phyloP scores from a whole-genome alignment of 108 stramenopile genomes.

The Skeletonema potamos region DNA sequence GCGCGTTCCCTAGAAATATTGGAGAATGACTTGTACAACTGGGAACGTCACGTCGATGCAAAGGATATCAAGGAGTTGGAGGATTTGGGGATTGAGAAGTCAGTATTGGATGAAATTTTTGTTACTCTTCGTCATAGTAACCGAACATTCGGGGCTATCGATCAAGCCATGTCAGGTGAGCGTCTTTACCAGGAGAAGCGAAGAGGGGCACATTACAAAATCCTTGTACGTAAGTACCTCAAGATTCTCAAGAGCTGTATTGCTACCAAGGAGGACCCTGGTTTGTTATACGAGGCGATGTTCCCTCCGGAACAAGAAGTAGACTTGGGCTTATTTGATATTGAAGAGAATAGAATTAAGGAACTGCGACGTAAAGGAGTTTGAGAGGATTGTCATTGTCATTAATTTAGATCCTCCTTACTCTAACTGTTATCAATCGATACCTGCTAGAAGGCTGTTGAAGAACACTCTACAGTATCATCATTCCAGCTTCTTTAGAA shows the following conservation, averaged over 20 bases:
- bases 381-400: neutral
- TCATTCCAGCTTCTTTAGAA: no score
- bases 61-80: conserved; percentile 67
- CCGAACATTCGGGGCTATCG: conserved; percentile 63
- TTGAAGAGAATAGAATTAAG: conserved; percentile 52
- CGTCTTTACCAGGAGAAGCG: conserved; percentile 52
- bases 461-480: no score
- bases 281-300: conserved; percentile 66
- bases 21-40: conserved; percentile 68
- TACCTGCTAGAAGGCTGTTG: no score
- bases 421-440: no score
- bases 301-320: conserved; percentile 65
- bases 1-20: conserved; percentile 65
- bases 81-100: conserved; percentile 58
- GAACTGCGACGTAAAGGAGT: conserved; percentile 41
- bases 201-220: conserved; percentile 54
- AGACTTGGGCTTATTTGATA: conserved; percentile 67
- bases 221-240: conserved; percentile 45
- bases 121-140: conserved; percentile 72
- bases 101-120: conserved; percentile 64
- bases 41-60: conserved; percentile 81
- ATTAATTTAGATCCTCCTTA: neutral
- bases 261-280: conserved; percentile 56
- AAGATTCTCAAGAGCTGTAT: conserved; percentile 45
- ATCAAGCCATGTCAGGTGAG: conserved; percentile 72